Conservation (phyloP, 2,329 filamentous ascomycete species). For the Fusarium avenaceum region DNA sequence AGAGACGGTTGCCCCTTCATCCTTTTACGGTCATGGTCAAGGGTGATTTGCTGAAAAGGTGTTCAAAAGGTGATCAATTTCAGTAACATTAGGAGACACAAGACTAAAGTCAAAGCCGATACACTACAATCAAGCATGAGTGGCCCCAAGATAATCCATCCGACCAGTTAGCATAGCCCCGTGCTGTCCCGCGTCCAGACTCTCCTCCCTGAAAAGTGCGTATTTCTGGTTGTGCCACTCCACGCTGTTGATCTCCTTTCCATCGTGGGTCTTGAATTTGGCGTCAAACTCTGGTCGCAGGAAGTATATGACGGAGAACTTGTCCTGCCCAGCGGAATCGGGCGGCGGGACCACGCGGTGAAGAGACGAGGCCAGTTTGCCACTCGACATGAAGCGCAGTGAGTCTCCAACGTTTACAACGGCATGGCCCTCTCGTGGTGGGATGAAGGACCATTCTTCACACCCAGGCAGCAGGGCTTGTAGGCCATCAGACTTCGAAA, state of each 20-base stretch:
- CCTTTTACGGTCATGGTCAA: background rate
- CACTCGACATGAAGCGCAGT: background rate
- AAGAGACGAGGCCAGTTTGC: constrained; percentile 27
- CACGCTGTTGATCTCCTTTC: constrained; percentile 30
- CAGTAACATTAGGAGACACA: background rate
- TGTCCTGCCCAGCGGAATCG: constrained; percentile 31
- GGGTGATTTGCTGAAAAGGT: background rate
- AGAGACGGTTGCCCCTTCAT: background rate
- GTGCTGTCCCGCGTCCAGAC: constrained; percentile 33
- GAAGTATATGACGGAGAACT: constrained; percentile 43
- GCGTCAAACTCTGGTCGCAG: constrained; percentile 41
- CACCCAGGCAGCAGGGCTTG: constrained; percentile 36
- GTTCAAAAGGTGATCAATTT: background rate
- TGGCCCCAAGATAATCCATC: constrained; percentile 30
- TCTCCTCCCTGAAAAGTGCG: constrained; percentile 35
- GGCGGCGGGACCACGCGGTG: constrained; percentile 41
- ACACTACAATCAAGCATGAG: background rate
- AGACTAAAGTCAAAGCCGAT: background rate
- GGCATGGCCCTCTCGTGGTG: background rate
- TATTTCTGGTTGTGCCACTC: constrained; percentile 45
- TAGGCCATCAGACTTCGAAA: constrained; percentile 36
- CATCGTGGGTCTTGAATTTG: constrained; percentile 33
- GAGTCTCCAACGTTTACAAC: constrained; percentile 9
- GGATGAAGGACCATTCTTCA: constrained; percentile 37
- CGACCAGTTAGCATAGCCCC: constrained; percentile 34